These are phyloP conservation scores for Curvularia lunata DNA, from an alignment of 2,329 filamentous ascomycete genomes.

Conservation along the genomic window DNA sequence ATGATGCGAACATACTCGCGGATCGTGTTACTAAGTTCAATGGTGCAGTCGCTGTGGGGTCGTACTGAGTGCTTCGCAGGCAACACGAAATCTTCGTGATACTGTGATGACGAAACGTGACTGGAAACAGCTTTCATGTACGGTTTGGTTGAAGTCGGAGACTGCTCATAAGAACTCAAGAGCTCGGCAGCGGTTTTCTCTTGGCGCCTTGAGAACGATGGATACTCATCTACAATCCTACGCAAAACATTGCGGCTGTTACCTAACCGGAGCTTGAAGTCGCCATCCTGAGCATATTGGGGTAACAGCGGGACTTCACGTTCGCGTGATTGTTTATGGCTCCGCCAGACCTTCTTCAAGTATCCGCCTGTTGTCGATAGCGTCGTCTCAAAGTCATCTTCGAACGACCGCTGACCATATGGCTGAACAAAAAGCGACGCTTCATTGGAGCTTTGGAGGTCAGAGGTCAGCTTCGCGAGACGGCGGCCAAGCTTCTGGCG, in stretches of 20 bases:
- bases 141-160: constrained; percentile 20
- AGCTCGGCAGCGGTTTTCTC: constrained; percentile 16
- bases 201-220: background rate
- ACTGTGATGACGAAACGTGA: constrained; percentile 20
- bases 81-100: constrained; percentile 29
- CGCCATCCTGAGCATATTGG: constrained; percentile 33
- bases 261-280: constrained; percentile 28
- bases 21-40: constrained; percentile 52
- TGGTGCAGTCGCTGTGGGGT: background rate
- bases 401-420: constrained; percentile 7
- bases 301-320: constrained; percentile 55
- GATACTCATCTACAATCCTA: constrained; percentile 4
- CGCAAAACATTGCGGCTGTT: constrained; percentile 26
- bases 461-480: constrained; percentile 63
- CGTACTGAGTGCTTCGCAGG: constrained; percentile 37
- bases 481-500: constrained; percentile 63
- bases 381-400: constrained; percentile 19
- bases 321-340: constrained; percentile 26
- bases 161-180: constrained; percentile 23
- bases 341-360: constrained; percentile 32
- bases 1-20: constrained; percentile 18
- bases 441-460: constrained; percentile 24
- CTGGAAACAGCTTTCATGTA: constrained; percentile 17
- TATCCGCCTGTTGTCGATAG: constrained; percentile 21
- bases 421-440: background rate